These are phyloP conservation scores for Ophiostoma tasmaniense DNA, from an alignment of 2,329 filamentous ascomycete genomes.

Conservation along the genomic window DNA sequence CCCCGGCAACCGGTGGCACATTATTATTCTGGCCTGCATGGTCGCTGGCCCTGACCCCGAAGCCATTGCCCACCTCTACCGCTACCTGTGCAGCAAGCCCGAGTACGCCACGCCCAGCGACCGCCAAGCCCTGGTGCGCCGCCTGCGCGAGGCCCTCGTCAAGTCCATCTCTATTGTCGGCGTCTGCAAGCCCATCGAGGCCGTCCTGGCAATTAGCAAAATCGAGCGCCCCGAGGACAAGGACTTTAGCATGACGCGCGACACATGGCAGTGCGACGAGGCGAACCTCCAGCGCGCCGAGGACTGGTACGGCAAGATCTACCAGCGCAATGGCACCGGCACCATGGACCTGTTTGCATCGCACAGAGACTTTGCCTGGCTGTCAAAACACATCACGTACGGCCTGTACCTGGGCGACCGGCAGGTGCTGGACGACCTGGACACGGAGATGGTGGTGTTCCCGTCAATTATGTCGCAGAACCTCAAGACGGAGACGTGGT, in stretches of 20 bases:
- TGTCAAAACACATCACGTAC: constrained; percentile 48
- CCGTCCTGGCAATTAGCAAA: constrained; percentile 46
- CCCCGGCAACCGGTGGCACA: constrained; percentile 22
- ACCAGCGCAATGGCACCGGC: constrained; percentile 38
- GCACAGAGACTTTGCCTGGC: constrained; percentile 38
- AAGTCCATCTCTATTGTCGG: constrained; percentile 52
- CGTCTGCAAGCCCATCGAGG: constrained; percentile 54
- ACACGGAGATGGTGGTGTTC: constrained; percentile 47
- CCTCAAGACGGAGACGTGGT: constrained; percentile 41
- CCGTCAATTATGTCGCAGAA: constrained; percentile 52
- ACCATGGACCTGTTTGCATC: constrained; percentile 30
- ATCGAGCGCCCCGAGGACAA: constrained; percentile 46
- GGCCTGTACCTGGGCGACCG: constrained; percentile 50
- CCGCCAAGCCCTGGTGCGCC: constrained; percentile 40
- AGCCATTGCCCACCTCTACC: constrained; percentile 46
- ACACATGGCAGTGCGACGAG: constrained; percentile 50
- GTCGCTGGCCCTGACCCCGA: constrained; percentile 44
- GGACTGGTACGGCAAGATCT: constrained; percentile 49
- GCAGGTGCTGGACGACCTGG: constrained; percentile 43
- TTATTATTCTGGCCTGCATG: constrained; percentile 32
- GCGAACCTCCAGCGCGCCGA: constrained; percentile 45
- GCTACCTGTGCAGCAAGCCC: constrained; percentile 41
- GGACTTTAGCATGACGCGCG: constrained; percentile 45
- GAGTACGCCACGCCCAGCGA: constrained; percentile 34
- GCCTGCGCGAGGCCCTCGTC: constrained; percentile 49